These are phyloP conservation scores for Endocalyx cinctus DNA, from an alignment of 2,329 filamentous ascomycete genomes.

Conservation along the genomic window DNA sequence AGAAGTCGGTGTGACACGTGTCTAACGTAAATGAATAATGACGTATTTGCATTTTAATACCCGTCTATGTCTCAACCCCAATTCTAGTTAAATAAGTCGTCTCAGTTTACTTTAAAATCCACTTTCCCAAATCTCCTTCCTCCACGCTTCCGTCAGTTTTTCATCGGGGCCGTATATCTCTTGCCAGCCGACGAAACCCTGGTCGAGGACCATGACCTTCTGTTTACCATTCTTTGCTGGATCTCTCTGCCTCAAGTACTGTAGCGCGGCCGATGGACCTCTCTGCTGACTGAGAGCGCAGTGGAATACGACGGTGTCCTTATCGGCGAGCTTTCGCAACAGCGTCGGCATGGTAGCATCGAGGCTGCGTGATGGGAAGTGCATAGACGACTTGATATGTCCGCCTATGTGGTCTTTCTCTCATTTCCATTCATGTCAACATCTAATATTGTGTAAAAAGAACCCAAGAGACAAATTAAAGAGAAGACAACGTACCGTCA, in stretches of 20 bases:
- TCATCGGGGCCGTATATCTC: constrained; percentile 74
- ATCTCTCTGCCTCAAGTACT: constrained; percentile 70
- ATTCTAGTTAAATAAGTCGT: too few species aligned
- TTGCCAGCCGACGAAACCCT: constrained; percentile 88
- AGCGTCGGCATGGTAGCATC: constrained; percentile 77
- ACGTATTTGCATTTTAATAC: too few species aligned
- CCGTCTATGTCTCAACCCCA: too few species aligned
- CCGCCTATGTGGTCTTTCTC: constrained; percentile 77
- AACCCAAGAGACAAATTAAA: too few species aligned
- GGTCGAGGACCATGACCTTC: constrained; percentile 74
- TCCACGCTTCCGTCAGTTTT: constrained; percentile 76
- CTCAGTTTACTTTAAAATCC: too few species aligned
- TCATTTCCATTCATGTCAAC: too few species aligned
- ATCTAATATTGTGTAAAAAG: background rate
- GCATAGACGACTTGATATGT: constrained; percentile 73
- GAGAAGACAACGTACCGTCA: constrained; percentile 48
- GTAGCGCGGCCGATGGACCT: constrained; percentile 77
- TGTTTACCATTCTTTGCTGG: constrained; percentile 45
- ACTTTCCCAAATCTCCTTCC: constrained; percentile 77
- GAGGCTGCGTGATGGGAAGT: constrained; percentile 69
- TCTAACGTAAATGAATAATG: too few species aligned
- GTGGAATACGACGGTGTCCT: constrained; percentile 87
- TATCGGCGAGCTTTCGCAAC: constrained; percentile 69
- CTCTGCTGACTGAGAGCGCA: constrained; percentile 89
- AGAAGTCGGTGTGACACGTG: too few species aligned